Percentiles rank a stretch among this genome's conserved stretches.
Evolutionary conservation across 768 basidiomycete species (phyloP).

Genomic region (Clavulina sp.): DNA sequence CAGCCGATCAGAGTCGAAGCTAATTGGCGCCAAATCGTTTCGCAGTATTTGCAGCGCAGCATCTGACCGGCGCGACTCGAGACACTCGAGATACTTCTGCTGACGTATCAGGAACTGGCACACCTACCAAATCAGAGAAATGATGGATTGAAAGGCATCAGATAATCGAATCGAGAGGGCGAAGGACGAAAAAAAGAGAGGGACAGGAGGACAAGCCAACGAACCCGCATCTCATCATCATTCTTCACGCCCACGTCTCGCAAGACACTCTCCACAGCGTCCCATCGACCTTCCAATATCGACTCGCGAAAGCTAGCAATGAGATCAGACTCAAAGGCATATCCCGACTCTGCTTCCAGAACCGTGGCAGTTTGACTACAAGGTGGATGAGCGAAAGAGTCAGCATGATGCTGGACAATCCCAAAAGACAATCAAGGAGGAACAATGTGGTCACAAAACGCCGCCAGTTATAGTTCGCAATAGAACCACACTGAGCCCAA

Average conservation of each 20-base stretch:
- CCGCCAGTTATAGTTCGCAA: no score
- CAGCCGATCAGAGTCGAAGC: constrained; percentile 61
- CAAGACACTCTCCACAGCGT: constrained; percentile 54
- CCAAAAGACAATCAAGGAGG: no score
- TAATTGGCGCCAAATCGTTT: constrained; percentile 71
- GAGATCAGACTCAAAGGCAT: constrained; percentile 57
- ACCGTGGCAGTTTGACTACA: constrained; percentile 72
- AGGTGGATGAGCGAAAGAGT: constrained; percentile 3
- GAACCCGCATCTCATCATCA: constrained; percentile 52
- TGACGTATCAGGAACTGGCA: constrained; percentile 75
- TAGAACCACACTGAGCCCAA: no score
- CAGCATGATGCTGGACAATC: constrained; percentile 10
- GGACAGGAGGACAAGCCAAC: constrained; percentile 15
- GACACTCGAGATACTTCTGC: constrained; percentile 89
- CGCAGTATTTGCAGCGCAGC: constrained; percentile 73
- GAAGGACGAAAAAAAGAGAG: not conserved
- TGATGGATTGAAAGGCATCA: not conserved
- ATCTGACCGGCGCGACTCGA: constrained; percentile 67
- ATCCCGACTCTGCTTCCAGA: constrained; percentile 86
- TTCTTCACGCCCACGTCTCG: constrained; percentile 49
- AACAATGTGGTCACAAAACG: no score
- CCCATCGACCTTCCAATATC: constrained; percentile 67
- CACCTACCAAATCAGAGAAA: constrained; percentile 15
- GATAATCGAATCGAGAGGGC: not conserved
- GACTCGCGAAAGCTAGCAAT: constrained; percentile 67